These are phyloP conservation scores for Alternaria angustiovoidea DNA, from an alignment of 2,329 filamentous ascomycete genomes.

Conservation along the genomic window DNA sequence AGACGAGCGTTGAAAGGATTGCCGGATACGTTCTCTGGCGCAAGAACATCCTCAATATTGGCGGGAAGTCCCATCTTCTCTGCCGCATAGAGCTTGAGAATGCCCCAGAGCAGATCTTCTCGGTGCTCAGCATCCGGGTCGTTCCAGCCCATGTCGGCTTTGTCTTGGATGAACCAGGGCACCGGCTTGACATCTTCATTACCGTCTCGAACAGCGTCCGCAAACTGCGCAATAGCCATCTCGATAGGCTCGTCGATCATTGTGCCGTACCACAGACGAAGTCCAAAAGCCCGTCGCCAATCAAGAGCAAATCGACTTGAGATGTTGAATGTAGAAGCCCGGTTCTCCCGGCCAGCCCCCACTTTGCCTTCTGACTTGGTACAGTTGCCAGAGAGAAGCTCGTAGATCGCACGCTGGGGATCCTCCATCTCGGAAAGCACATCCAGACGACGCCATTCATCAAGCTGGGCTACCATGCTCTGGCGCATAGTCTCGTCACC, in stretches of 20 bases:
- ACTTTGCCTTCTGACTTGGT: constrained; percentile 81
- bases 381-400: constrained; percentile 87
- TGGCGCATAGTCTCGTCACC: constrained; percentile 73
- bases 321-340: constrained; percentile 79
- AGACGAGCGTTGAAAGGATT: constrained; percentile 78
- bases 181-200: constrained; percentile 73
- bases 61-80: constrained; percentile 56
- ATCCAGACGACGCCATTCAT: constrained; percentile 83
- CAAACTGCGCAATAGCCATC: constrained; percentile 75
- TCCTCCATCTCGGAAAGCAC: constrained; percentile 88
- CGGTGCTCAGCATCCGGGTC: constrained; percentile 66
- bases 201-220: constrained; percentile 74
- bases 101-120: constrained; percentile 85
- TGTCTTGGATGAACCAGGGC: constrained; percentile 74
- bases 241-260: constrained; percentile 73
- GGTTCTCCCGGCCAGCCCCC: constrained; percentile 77
- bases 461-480: constrained; percentile 81
- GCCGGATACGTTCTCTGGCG: constrained; percentile 78
- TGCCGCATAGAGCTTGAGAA: constrained; percentile 81
- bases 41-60: constrained; percentile 72
- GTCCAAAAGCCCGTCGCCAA: constrained; percentile 92
- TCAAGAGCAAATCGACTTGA: constrained; percentile 84
- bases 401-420: constrained; percentile 85
- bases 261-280: constrained; percentile 89
- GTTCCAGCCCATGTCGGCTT: constrained; percentile 66